phyloP scores from a whole-genome alignment of 345 rosid species.

The Heritiera littoralis region DNA sequence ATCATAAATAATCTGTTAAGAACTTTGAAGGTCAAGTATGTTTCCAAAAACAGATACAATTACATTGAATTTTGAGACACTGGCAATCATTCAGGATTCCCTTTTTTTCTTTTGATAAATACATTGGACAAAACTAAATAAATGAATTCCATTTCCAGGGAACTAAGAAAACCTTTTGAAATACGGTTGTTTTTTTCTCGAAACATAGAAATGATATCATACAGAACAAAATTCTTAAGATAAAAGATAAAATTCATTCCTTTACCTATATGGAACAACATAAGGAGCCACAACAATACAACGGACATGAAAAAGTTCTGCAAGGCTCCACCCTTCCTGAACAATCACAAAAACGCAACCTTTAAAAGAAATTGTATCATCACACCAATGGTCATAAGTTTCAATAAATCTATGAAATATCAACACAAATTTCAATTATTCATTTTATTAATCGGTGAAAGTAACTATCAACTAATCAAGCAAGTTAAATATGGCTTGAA shows the following conservation, averaged over 20 bases:
- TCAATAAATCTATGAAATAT: neutral
- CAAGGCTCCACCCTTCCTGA: slow-evolving; percentile 97
- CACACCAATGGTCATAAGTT: neutral
- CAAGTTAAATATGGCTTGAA: neutral
- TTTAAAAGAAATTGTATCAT: slow-evolving; percentile 7
- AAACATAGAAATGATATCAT: slow-evolving; percentile 1
- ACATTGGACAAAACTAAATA: too few relatives aligned
- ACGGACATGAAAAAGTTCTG: slow-evolving; percentile 67
- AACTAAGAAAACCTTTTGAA: neutral
- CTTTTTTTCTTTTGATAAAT: neutral
- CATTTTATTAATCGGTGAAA: neutral
- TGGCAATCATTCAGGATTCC: neutral
- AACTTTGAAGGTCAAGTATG: neutral
- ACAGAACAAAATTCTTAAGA: neutral
- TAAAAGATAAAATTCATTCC: neutral
- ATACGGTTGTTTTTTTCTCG: neutral
- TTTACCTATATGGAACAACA: slow-evolving; percentile 92
- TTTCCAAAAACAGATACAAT: neutral
- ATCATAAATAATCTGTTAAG: neutral
- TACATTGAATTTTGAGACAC: neutral
- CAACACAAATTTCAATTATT: neutral
- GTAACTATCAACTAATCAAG: neutral
- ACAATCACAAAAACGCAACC: slow-evolving; percentile 24
- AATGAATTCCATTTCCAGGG: neutral
- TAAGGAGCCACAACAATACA: slow-evolving; percentile 90